Evolutionary conservation across 2,329 filamentous ascomycete genomes (phyloP).

Genomic region (Simplicillium sp.): DNA sequence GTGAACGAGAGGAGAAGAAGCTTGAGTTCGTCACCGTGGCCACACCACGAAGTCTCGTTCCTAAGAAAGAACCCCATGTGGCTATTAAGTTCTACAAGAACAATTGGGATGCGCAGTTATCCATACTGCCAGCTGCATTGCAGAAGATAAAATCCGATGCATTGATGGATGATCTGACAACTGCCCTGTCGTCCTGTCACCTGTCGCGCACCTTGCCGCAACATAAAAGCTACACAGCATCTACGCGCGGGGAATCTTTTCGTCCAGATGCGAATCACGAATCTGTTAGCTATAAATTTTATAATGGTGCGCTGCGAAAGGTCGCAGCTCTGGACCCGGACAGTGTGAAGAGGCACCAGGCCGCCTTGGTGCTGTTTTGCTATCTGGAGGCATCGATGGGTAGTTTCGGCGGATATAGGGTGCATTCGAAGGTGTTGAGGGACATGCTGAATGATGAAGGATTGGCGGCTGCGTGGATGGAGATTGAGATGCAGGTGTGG

Average conservation of each 20-base stretch:
- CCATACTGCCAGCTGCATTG: too few relatives aligned
- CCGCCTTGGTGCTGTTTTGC: slow-evolving; percentile 12
- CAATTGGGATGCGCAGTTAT: too few relatives aligned
- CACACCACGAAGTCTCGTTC: neutral
- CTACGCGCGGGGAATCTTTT: slow-evolving; percentile 1
- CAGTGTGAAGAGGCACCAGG: slow-evolving; percentile 3
- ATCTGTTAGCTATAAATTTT: slow-evolving; percentile 5
- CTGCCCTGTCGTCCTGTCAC: slow-evolving; percentile 4
- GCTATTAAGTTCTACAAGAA: too few relatives aligned
- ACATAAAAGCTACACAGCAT: slow-evolving; percentile 2
- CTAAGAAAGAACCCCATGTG: neutral
- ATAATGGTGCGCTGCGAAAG: slow-evolving; percentile 6
- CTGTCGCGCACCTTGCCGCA: slow-evolving; percentile 2
- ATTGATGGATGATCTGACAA: neutral
- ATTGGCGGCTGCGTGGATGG: slow-evolving; percentile 10
- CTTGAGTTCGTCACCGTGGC: neutral
- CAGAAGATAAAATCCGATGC: too few relatives aligned
- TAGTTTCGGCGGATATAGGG: slow-evolving; percentile 10
- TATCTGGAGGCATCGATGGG: slow-evolving; percentile 14
- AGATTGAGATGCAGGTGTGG: slow-evolving; percentile 13
- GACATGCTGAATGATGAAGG: slow-evolving; percentile 1
- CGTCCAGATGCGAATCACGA: slow-evolving; percentile 6
- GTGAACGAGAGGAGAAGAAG: neutral
- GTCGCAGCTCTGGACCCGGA: slow-evolving; percentile 1
- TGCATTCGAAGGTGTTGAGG: slow-evolving; percentile 8